Evolutionary conservation across 2,329 filamentous ascomycete species (phyloP), one percentile per base, ranked within the genome.

Genomic region (Alternaria rosae): DNA sequence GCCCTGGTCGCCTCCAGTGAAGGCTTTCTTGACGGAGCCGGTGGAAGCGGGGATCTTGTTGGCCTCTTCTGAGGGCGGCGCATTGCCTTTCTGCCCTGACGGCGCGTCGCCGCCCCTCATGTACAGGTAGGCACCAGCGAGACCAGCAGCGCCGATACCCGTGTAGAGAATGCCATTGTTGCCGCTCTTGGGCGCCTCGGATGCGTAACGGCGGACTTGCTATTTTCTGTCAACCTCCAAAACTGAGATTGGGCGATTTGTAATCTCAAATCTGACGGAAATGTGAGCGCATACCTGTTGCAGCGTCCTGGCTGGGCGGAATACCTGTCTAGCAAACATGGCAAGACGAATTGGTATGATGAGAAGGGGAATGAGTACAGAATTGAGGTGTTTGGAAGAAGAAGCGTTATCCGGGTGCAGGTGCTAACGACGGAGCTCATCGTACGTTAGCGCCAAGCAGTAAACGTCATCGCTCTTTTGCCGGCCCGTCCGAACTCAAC

Each of bases 1-100:
- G 70, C 93, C 94, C 82, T 97, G 93, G 65, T 97, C 92, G 68
- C 92, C 93, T 69, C 94, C 94, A 32, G 87, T 91, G 80, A 98
- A 90, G 60, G 85, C 83, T 67, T 80, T 79, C 77, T 85, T 85
- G 59, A 77, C 81, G 11, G 69, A 54, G 42, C 80, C 77, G 4
- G 69, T 76, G 57, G 79, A 79, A 35, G 77, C 80, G 43, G 81
- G 76, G 32, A 78, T 71, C 65, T 81, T 82, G 64, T 74, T 70
- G 51, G 70, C 78, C 61, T 80, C 78, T 11, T 63, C 69, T 42
- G 76, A 79, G 15, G 73, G 72, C 52, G 71, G 71, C 54, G 72
- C 71, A 42, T 58, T 62, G 48, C 68, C 69, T 41, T 62, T 57
- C 55, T 74, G 67, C 8, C 71, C 72, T 11, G 70, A 70, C 10